Evolutionary conservation across 1,284 basidiomycete species (phyloP), one percentile per base, ranked within the genome.

Genomic region (Malassezia pachydermatis): DNA sequence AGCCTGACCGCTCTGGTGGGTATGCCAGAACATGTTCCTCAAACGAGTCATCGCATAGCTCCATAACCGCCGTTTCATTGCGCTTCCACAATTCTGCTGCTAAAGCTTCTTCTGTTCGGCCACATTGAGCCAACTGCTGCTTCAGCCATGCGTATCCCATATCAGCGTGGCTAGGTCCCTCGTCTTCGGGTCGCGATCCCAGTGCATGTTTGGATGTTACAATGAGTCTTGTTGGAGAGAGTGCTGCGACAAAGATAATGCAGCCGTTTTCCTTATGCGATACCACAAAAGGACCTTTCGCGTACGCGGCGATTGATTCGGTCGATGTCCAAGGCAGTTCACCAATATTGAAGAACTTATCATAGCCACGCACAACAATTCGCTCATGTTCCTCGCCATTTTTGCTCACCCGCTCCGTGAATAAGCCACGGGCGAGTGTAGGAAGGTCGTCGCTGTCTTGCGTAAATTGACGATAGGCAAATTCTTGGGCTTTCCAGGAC

Each of bases 291-390:
- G 90, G 87, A 0, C 84, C 74, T 0, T 76, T 74, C 0, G 89
- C 89, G 57, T 87, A 79, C 5, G 75, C 72, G 51, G 63, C 10
- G 42, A 60, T 51, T 25, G 51, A 47, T 9, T 42, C 40, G 5
- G 49, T 52, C 47, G 81, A 82, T 0, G 84, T 90, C 88, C 90
- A 98, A 1, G 84, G 83, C 22, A 96, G 86, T 70, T 98, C 92
- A 23, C 82, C 85, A 27, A 94, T 86, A 70, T 95, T 98, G 78
- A 98, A 98, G 75, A 99, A 98, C 75, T 99, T 99, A 77, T 98
- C 94, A 66, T 99, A 98, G 0, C 92, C 92, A 40, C 94, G 76
- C 0, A 80, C 84, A 0, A 92, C 82, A 48, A 99, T 92, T 41
- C 86, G 75, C 64, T 85, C 78, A 44, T 71, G 36, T 16, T 44